Conservation (phyloP, 805 yeast genomes). For the Candida fluviatilis region DNA sequence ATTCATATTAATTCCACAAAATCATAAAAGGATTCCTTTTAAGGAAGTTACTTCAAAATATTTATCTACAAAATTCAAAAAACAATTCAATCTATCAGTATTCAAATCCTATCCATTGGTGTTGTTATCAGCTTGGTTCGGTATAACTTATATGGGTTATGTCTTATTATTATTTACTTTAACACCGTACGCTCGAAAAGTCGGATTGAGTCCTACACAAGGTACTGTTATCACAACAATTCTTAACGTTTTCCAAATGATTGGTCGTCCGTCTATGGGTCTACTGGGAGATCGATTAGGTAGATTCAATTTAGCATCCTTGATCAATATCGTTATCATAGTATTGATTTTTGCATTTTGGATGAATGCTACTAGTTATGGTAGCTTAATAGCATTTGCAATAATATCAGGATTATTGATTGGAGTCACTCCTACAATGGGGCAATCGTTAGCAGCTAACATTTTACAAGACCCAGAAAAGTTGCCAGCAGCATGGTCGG, state of each 20-base stretch:
- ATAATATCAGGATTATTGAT: constrained; percentile 26
- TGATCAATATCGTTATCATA: constrained; percentile 18
- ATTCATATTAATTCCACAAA: constrained; percentile 40
- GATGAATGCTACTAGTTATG: constrained; percentile 33
- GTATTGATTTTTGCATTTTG: constrained; percentile 33
- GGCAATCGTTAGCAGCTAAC: constrained; percentile 23
- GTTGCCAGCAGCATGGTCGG: constrained; percentile 39
- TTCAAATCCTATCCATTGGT: constrained; percentile 21
- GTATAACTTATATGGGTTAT: constrained; percentile 34
- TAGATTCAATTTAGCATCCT: constrained; percentile 31
- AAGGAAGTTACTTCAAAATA: constrained; percentile 14
- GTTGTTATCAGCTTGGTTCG: constrained; percentile 30
- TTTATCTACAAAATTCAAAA: constrained; percentile 17
- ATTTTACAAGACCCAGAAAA: constrained; percentile 15
- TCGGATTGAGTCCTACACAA: constrained; percentile 41
- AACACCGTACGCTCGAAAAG: constrained; percentile 34
- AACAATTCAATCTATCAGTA: constrained; percentile 30
- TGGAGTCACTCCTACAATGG: constrained; percentile 28
- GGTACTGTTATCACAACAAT: constrained; percentile 31
- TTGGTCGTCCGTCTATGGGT: constrained; percentile 52
- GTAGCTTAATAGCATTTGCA: constrained; percentile 25
- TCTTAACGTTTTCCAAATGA: constrained; percentile 38
- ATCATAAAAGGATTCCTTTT: constrained; percentile 10
- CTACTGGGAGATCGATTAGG: constrained; percentile 45
- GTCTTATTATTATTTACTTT: constrained; percentile 31